phyloP scores from a whole-genome alignment of 495 filamentous ascomycete species.

The Amphirosellinia nigrospora region DNA sequence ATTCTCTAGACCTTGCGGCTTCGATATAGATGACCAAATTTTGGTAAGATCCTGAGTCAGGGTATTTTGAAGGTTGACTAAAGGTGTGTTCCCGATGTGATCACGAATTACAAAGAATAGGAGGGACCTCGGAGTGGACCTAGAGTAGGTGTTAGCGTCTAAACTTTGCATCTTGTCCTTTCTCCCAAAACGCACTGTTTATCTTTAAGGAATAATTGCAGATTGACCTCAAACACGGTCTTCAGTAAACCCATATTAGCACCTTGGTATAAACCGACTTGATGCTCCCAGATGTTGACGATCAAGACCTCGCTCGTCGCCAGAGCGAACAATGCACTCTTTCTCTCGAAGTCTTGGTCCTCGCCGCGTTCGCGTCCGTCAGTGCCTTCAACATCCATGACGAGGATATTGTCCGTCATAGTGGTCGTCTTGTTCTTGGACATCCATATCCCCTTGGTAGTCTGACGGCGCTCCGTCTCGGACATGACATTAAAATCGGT shows the following conservation, averaged over 20 bases:
- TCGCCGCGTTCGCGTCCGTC: conserved; percentile 96
- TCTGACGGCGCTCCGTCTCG: conserved; percentile 87
- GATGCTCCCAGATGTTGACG: conserved; percentile 99
- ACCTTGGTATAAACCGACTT: conserved; percentile 96
- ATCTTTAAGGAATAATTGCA: conserved; percentile 95
- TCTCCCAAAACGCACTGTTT: conserved; percentile 67
- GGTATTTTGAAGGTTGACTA: conserved; percentile 86
- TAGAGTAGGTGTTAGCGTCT: conserved; percentile 47
- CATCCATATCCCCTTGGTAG: conserved; percentile 99
- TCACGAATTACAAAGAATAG: conserved; percentile 99
- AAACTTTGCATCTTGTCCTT: not conserved
- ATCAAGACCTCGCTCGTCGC: conserved; percentile 98
- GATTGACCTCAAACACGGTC: conserved; percentile 97
- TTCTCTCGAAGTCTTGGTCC: conserved; percentile 98
- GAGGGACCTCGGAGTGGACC: conserved; percentile 86
- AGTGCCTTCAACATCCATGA: conserved; percentile 99
- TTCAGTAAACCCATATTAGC: conserved; percentile 98
- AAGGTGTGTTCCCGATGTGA: conserved; percentile 87
- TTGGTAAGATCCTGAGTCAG: conserved; percentile 86
- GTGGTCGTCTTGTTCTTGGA: conserved; percentile 82
- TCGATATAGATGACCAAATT: conserved; percentile 91
- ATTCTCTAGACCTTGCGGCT: conserved; percentile 85
- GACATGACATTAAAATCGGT: conserved; percentile 97
- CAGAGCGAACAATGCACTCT: conserved; percentile 94
- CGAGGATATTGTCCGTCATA: conserved; percentile 97